Evolutionary conservation across 805 yeast genomes (phyloP), one percentile per base, ranked within the genome.

Genomic region (Yamadazyma takamatsuzukensis): DNA sequence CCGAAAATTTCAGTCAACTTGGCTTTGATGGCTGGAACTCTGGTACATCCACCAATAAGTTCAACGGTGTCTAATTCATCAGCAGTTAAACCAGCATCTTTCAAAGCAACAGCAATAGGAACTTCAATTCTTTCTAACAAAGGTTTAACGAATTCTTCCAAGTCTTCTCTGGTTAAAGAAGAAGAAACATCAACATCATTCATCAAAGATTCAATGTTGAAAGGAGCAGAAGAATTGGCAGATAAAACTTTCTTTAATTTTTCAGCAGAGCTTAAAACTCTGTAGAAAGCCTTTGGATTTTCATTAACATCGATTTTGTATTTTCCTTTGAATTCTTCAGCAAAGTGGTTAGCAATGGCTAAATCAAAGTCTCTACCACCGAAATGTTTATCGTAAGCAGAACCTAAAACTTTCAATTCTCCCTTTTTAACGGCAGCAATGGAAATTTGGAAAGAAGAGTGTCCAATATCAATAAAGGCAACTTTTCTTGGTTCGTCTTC

Each of bases 331-430:
- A 93, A 88, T 64, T 88, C 95, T 49, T 83, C 83, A 52, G 96
- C 96, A 55, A 93, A 88, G 67, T 87, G 93, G 65, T 87, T 80
- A 48, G 97, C 89, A 52, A 93, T 85, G 43, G 96, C 96, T 54
- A 72, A 73, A 69, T 93, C 98, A 43, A 93, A 80, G 62, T 88
- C 87, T 70, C 99, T 83, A 66, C 99, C 98, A 76, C 99, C 99
- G 54, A 93, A 93, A 70, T 86, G 86, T 70, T 86, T 86, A 71
- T 89, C 95, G 59, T 78, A 83, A 51, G 95, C 95, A 43, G 95
- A 76, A 49, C 95, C 95, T 50, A 93, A 70, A 34, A 93, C 75
- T 70, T 86, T 88, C 68, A 89, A 76, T 73, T 93, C 97, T 59
- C 98, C 98, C 68, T 82, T 89, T 77, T 87, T 88, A 68, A 93